Base-by-base conservation (phyloP, 441 rosid species). In the Capsella rubella region DNA sequence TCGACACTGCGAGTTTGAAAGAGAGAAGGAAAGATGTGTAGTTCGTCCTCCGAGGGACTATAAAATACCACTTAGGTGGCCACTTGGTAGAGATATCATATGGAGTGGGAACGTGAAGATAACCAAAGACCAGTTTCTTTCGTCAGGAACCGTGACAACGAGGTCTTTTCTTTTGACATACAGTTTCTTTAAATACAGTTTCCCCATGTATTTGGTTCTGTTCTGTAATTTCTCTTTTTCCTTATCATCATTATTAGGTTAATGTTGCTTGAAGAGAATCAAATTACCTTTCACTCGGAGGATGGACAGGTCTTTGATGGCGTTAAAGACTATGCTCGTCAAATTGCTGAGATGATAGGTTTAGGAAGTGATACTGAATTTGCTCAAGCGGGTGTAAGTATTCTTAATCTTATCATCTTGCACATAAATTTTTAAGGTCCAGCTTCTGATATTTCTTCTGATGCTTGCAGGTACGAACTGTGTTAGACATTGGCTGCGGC, bases 201-300 rank as follows among this genome's bases (percentile, higher is more conserved):
- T 35, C 11, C 18, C 12, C 29, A 43, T 52, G 46, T 25, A 15
- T 47, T 12, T 45, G n/a, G 6, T 58, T 71, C 16, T 49, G 51
- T 49, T 62, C n/a, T 52, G n/a, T 39, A 31, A 42, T 40, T 6
- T 45, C 37, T 53, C 56, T 7, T 39, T 46, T 27, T 45, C 39
- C 28, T 15, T 21, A 51, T 46, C 6, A 43, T 71, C 35, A 12
- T 10, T 15, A 67, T 21, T 76, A 90, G 99, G 89, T 74, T 95
- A 84, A 95, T 95, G 99, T 72, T 95, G 70, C 84, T 93, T 59
- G 99, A 93, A 86, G 98, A 95, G 87, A 95, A 95, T 82, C 98
- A 95, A 83, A 90, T 95, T 70, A 87, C 97, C n/a, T 93, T 93
- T 81, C 99, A 93, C 78, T 87, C 98, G 0, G 97, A 93, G 64